phyloP scores from a whole-genome alignment of 306 rosid genomes.

The Sophora flavescens region DNA sequence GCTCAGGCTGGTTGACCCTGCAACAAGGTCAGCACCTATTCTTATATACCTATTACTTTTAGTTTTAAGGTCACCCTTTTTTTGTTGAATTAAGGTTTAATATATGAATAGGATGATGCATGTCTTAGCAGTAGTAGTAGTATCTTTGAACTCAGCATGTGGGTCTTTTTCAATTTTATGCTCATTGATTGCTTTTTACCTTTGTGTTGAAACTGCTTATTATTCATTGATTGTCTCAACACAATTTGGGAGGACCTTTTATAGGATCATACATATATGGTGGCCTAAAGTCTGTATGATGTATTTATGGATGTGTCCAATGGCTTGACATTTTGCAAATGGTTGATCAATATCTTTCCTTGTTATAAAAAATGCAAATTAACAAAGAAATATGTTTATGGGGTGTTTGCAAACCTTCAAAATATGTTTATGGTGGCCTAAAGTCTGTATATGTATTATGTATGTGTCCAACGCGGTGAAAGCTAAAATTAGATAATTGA shows the following conservation, averaged over 20 bases:
- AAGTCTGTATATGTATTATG: too few species aligned
- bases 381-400: background rate
- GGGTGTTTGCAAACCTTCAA: too few species aligned
- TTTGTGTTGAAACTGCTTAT: conserved; percentile 24
- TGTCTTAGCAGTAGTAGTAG: background rate
- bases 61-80: conserved; percentile 1
- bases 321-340: conserved; percentile 4
- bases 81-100: background rate
- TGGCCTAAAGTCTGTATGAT: conserved; percentile 20
- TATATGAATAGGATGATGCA: background rate
- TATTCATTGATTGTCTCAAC: conserved; percentile 30
- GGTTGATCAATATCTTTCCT: background rate
- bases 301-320: conserved; percentile 14
- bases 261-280: conserved; percentile 28
- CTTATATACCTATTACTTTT: background rate
- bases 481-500: conserved; percentile 30
- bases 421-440: too few species aligned
- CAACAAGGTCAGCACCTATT: conserved; percentile 50
- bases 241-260: conserved; percentile 33
- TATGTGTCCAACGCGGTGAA: conserved; percentile 3
- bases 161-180: background rate
- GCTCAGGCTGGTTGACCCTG: conserved; percentile 93
- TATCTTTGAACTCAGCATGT: conserved; percentile 2
- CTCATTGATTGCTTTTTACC: background rate
- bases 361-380: conserved; percentile 9